Conservation (phyloP, 108 stramenopile species). For the Nitzschia sp. region DNA sequence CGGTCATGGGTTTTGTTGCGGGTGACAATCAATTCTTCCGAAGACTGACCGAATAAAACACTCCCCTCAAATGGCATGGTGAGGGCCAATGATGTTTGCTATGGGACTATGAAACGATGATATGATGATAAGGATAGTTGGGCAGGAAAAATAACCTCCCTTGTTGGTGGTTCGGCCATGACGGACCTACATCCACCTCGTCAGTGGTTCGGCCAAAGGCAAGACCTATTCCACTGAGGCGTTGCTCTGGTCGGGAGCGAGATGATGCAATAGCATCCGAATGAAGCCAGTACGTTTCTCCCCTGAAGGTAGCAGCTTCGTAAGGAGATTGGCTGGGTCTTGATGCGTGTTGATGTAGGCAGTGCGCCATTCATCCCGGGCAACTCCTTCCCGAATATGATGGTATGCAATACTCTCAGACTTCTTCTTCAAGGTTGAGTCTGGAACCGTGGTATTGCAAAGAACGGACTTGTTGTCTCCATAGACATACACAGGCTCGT, state of each 20-base stretch:
- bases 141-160: too few relatives aligned
- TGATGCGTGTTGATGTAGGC: conserved; percentile 31
- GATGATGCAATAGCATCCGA: conserved; percentile 15
- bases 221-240: neutral
- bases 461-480: conserved; percentile 53
- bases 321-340: conserved; percentile 39
- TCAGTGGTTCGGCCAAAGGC: neutral
- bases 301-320: conserved; percentile 39
- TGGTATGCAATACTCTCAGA: conserved; percentile 49
- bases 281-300: conserved; percentile 35
- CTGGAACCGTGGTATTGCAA: conserved; percentile 38
- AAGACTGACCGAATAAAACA: too few relatives aligned
- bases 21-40: too few relatives aligned
- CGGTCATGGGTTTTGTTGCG: too few relatives aligned
- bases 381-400: conserved; percentile 37
- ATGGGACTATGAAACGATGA: too few relatives aligned
- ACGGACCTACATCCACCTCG: too few relatives aligned
- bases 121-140: too few relatives aligned
- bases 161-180: too few relatives aligned
- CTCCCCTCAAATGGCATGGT: too few relatives aligned
- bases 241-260: conserved; percentile 1
- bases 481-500: conserved; percentile 28
- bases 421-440: conserved; percentile 64
- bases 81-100: too few relatives aligned
- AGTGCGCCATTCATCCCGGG: conserved; percentile 29